Evolutionary conservation across 78 protist genomes (phyloP).

Genomic region (Diacronema lutheri): DNA sequence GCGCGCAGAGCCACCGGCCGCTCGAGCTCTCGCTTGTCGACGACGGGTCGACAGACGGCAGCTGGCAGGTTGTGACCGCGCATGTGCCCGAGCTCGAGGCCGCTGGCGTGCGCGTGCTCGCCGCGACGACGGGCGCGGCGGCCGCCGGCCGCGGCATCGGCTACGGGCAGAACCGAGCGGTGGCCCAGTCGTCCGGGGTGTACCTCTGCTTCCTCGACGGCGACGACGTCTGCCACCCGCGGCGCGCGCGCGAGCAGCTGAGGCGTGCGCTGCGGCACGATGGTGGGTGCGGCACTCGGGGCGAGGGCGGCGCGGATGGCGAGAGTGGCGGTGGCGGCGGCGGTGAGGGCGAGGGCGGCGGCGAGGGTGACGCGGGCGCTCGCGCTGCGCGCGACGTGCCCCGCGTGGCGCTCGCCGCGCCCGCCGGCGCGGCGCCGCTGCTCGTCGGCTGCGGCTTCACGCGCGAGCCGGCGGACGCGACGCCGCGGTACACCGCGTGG

Average conservation of each 20-base stretch:
- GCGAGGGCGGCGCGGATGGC: too few relatives aligned
- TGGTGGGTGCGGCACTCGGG: too few relatives aligned
- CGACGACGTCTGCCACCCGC: neutral
- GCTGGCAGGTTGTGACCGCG: neutral
- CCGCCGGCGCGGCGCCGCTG: neutral
- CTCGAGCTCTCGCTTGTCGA: slow-evolving; percentile 1
- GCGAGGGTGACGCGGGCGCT: too few relatives aligned
- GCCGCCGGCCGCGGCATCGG: slow-evolving; percentile 3
- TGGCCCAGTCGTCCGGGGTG: neutral
- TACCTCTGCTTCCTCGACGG: neutral
- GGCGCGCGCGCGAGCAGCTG: neutral
- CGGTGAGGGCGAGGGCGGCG: too few relatives aligned
- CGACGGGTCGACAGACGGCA: slow-evolving; percentile 3
- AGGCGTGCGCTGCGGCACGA: neutral
- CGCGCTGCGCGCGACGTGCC: too few relatives aligned
- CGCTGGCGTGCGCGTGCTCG: neutral
- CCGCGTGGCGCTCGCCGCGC: too few relatives aligned
- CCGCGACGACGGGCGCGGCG: neutral
- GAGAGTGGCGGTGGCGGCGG: too few relatives aligned
- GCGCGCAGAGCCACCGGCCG: neutral
- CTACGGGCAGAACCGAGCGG: slow-evolving; percentile 16
- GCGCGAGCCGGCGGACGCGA: neutral
- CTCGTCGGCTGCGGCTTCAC: neutral
- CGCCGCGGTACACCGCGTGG: neutral
- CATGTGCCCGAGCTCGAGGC: neutral